Base-by-base conservation (phyloP, 2,329 filamentous ascomycete species). In the Xylaria sp. region DNA sequence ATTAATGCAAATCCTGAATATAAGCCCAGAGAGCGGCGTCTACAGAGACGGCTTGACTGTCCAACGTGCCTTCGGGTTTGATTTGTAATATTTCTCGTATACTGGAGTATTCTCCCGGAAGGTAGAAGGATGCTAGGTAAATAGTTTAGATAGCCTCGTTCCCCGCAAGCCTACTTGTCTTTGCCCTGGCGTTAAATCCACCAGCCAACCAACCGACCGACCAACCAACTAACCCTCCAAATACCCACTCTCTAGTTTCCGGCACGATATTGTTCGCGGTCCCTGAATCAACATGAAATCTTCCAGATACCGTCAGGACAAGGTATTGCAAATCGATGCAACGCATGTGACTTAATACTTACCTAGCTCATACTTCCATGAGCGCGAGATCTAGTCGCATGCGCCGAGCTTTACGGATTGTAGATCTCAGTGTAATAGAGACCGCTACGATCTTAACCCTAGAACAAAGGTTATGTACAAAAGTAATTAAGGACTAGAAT, bases 31-130 rank as follows among this genome's bases (percentile, higher is more conserved):
- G 32, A 32, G 21, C 32, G 8, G 47, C 21, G 35, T 25, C 35
- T 32, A 47, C 35, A 2, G 50, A 55, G 44, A 35, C 60, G 50
- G 60, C 25, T 55, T 35, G 27, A 63, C 50, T 63, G 18, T 63
- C 50, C 23, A 16, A 10, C 12, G 50, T n/a, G 50, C 50, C 50
- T 27, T 40, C 9, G 23, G 53, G 44, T 47, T 21, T 47, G 44
- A 47, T 47, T 21, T 47, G 44, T 23, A 23, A 47, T 18, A 47
- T 47, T 21, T 8, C n/a, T 23, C 3, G 44, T 21, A 21, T 47
- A 47, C n/a, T 47, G 9, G 4, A 47, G 44, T 47, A 5, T 47
- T 9, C 44, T 47, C n/a, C 40, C 44, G n/a, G 5, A 47, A 23
- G 44, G 44, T 21, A 35, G 32, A 10, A 35, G 32, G 32, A 35